Evolutionary conservation across 148 eudicot genomes (phyloP).

Genomic region (Rhododendron griersonianum): DNA sequence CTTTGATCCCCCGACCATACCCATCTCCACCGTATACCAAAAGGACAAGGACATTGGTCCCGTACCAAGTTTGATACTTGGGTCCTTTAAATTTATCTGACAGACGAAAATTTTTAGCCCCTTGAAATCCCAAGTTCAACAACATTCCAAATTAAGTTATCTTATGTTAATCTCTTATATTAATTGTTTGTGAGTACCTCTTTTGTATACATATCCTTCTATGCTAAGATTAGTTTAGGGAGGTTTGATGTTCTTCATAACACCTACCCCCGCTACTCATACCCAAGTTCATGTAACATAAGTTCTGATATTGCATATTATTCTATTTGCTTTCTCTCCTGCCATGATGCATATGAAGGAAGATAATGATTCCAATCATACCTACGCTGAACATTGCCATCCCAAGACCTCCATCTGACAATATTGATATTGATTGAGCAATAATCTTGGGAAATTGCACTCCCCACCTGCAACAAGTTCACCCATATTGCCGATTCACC

Average conservation of each 20-base stretch:
- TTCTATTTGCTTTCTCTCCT: background rate
- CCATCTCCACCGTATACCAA: background rate
- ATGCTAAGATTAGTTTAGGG: background rate
- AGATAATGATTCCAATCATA: constrained; percentile 4
- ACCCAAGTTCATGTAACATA: background rate
- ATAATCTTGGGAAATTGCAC: constrained; percentile 41
- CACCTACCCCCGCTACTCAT: background rate
- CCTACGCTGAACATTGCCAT: constrained; percentile 74
- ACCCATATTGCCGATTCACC: background rate
- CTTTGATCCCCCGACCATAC: background rate
- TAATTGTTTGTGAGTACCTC: background rate
- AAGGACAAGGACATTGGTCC: background rate
- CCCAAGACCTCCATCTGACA: constrained; percentile 55
- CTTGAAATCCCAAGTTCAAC: background rate
- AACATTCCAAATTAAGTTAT: background rate
- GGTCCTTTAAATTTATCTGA: background rate
- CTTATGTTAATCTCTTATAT: background rate
- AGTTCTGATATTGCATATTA: background rate
- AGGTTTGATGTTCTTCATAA: background rate
- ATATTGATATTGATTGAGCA: constrained; percentile 32
- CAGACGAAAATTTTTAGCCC: background rate
- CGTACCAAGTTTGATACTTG: background rate
- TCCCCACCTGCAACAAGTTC: constrained; percentile 30
- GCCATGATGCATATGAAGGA: background rate
- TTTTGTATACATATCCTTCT: background rate